Percentiles rank a stretch among this genome's conserved stretches.
These are phyloP conservation scores for Fraxinus velutina DNA, from an alignment of 305 asterid species.

Conservation along the genomic window DNA sequence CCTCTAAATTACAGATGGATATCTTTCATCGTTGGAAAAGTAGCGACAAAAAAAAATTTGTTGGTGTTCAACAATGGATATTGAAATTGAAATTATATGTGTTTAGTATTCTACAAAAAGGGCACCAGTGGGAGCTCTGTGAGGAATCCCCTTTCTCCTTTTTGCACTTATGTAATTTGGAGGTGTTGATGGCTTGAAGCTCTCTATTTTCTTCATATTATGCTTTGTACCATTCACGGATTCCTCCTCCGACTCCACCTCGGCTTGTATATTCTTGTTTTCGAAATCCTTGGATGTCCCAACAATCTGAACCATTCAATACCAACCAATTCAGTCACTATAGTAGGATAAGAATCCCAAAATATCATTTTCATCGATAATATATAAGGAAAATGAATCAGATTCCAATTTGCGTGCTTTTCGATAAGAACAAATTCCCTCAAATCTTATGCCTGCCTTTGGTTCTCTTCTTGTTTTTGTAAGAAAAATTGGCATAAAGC, in stretches of 20 bases:
- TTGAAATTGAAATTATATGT: neutral
- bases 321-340: neutral
- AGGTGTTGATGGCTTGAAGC: conserved; percentile 68
- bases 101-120: conserved; percentile 42
- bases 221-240: conserved; percentile 11
- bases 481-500: neutral
- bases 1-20: neutral
- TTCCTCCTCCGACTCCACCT: conserved; percentile 3
- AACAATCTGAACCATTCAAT: neutral
- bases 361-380: neutral
- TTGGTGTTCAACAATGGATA: neutral
- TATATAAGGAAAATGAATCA: conserved; percentile 11
- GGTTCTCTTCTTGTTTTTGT: neutral
- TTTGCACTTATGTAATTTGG: conserved; percentile 54
- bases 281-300: conserved; percentile 4
- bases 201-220: conserved; percentile 23
- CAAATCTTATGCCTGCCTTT: neutral
- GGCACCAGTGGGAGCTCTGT: conserved; percentile 74
- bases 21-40: neutral
- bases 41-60: neutral
- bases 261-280: neutral
- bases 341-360: neutral
- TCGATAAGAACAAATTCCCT: conserved; percentile 7
- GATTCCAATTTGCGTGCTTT: conserved; percentile 9
- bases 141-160: conserved; percentile 79